Evolutionary conservation across 306 rosid genomes (phyloP).

Genomic region (Prosopis cineraria): DNA sequence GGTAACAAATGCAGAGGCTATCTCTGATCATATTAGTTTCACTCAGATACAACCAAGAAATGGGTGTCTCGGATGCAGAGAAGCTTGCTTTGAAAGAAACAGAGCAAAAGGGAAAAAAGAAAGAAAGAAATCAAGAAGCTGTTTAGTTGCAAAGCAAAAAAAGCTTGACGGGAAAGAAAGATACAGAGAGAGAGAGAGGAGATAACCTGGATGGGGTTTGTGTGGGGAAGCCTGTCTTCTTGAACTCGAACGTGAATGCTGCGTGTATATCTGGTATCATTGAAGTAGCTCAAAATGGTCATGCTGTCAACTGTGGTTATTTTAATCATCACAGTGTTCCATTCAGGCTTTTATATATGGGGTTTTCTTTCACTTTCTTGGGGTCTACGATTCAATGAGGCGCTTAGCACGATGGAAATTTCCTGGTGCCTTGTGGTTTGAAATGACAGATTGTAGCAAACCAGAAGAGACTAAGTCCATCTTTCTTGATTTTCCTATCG

Average conservation of each 20-base stretch:
- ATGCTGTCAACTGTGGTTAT: conserved; percentile 23
- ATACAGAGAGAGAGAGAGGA: conserved; percentile 8
- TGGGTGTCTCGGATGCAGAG: conserved; percentile 29
- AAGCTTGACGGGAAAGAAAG: conserved; percentile 28
- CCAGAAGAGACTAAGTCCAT: conserved; percentile 31
- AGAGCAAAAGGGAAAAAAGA: conserved; percentile 4
- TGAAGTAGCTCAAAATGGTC: conserved; percentile 28
- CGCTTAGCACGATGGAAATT: conserved; percentile 17
- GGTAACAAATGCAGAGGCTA: conserved; percentile 5
- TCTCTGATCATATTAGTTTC: not conserved
- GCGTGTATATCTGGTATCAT: conserved; percentile 22
- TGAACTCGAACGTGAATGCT: conserved; percentile 31
- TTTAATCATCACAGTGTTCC: not conserved
- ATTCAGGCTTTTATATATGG: conserved; percentile 16
- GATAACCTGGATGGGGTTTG: conserved; percentile 44
- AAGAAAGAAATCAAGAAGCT: conserved; percentile 32
- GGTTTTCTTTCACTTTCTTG: conserved; percentile 39
- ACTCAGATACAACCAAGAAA: conserved; percentile 11
- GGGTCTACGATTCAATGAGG: conserved; percentile 20
- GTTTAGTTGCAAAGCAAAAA: conserved; percentile 27
- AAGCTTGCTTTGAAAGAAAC: conserved; percentile 28
- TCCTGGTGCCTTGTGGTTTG: conserved; percentile 15
- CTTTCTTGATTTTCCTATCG: not conserved
- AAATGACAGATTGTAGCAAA: not conserved
- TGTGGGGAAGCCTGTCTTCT: conserved; percentile 35